Evolutionary conservation across 2,329 filamentous ascomycete genomes (phyloP), one percentile per base, ranked within the genome.

Genomic region (Aspergillus fumigatus): DNA sequence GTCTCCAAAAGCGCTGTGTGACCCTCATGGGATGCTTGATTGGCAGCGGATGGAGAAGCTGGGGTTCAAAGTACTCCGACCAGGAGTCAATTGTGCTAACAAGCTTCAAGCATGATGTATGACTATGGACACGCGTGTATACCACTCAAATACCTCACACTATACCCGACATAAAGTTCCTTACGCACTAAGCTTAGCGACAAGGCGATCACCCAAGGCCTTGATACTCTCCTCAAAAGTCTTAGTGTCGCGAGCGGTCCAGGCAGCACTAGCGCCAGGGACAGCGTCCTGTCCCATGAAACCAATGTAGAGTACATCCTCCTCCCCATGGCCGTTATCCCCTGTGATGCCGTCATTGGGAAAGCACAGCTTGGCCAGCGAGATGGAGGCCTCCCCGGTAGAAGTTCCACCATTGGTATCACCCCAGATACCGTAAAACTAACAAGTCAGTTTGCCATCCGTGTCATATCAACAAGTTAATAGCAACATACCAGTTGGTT

Each of bases 261-360:
- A 88, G 29, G 79, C 72, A 0, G 84, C 84, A 21, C 76, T 77
- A 2, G 70, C 66, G 1, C 84, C 84, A 0, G 84, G 83, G 0
- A 86, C 81, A 0, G 85, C 84, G 5, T 81, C 78, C 0, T 69
- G 55, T 1, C 84, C 84, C 0, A 75, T 75, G 64, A 88, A 88
- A 0, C 82, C 85, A 50, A 88, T 76, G 68, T 82, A 88, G 38
- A 88, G 69, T 0, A 88, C 82, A 67, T 88, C 84, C 35, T 83
- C 77, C 17, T 74, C 70, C 43, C 77, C 77, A 67, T 87, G 80
- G 1, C 85, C 85, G 53, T 70, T 75, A 66, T 85, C 73, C 2
- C 84, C 85, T 40, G 73, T 82, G 32, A 88, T 72, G 1, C 66
- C 66, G 17, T 73, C 66, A 5, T 74, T 70, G 2, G 82, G 82